Evolutionary conservation across 306 rosid genomes (phyloP).

Genomic region (Medicago arabica): DNA sequence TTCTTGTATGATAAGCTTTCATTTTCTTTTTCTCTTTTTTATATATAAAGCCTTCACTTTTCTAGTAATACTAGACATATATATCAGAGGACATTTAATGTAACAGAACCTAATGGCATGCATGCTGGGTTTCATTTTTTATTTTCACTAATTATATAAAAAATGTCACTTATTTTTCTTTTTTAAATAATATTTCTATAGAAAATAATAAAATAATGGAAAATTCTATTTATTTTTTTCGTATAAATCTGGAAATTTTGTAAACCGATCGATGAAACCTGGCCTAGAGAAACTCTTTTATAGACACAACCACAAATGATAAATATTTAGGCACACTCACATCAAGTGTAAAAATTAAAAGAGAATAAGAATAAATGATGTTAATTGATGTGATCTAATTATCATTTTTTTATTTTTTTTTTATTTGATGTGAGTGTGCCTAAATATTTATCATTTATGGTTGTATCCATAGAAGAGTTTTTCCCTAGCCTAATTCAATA

Average conservation of each 20-base stretch:
- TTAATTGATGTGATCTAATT: too few relatives aligned
- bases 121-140: neutral
- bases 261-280: neutral
- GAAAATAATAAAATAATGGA: neutral
- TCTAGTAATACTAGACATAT: neutral
- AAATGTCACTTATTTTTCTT: too few relatives aligned
- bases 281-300: too few relatives aligned
- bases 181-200: neutral
- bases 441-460: too few relatives aligned
- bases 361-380: too few relatives aligned
- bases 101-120: neutral
- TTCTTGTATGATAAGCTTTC: slow-evolving; percentile 8
- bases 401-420: too few relatives aligned
- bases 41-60: neutral
- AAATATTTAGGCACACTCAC: too few relatives aligned
- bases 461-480: too few relatives aligned
- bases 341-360: too few relatives aligned
- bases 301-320: too few relatives aligned
- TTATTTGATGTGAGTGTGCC: too few relatives aligned
- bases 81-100: neutral
- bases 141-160: neutral
- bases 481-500: too few relatives aligned
- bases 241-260: neutral
- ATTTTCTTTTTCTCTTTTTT: neutral
- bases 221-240: neutral